Evolutionary conservation across 768 basidiomycete species (phyloP).

Genomic region (Mycena metata): DNA sequence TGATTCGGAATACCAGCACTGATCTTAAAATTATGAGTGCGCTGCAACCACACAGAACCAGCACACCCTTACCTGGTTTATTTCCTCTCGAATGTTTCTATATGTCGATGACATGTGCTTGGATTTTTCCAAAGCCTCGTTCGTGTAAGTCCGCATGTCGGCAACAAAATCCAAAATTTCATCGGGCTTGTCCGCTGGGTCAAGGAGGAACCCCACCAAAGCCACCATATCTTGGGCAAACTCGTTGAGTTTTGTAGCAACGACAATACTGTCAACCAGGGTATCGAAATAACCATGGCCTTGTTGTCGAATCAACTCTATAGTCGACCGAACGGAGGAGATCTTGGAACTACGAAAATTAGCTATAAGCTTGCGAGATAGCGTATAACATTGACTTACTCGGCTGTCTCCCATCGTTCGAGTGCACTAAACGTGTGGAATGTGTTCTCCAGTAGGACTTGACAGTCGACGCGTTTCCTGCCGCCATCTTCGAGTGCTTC

Average conservation of each 20-base stretch:
- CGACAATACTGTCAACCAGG: constrained; percentile 23
- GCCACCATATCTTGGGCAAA: constrained; percentile 16
- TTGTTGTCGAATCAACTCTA: constrained; percentile 28
- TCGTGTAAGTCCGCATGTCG: constrained; percentile 8
- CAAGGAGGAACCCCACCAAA: background rate
- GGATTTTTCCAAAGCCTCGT: constrained; percentile 18
- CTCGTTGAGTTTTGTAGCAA: constrained; percentile 15
- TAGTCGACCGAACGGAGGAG: constrained; percentile 33
- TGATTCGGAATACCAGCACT: constrained; percentile 29
- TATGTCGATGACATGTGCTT: constrained; percentile 1
- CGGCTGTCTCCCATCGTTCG: constrained; percentile 29
- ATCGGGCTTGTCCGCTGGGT: constrained; percentile 3
- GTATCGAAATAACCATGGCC: constrained; percentile 34
- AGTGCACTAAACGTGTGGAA: constrained; percentile 22
- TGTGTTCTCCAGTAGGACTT: constrained; percentile 6
- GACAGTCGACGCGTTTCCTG: constrained; percentile 11
- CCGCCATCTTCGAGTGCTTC: constrained; percentile 24
- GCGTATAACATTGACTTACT: background rate
- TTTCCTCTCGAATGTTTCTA: constrained; percentile 13
- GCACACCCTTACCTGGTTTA: constrained; percentile 2
- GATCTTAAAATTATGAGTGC: constrained; percentile 25
- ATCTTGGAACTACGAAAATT: constrained; percentile 35
- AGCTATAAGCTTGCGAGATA: background rate
- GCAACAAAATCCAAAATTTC: constrained; percentile 26
- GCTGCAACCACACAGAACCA: no score